These are phyloP conservation scores for Saturnispora sekii DNA, from an alignment of 805 yeast species.

Conservation along the genomic window DNA sequence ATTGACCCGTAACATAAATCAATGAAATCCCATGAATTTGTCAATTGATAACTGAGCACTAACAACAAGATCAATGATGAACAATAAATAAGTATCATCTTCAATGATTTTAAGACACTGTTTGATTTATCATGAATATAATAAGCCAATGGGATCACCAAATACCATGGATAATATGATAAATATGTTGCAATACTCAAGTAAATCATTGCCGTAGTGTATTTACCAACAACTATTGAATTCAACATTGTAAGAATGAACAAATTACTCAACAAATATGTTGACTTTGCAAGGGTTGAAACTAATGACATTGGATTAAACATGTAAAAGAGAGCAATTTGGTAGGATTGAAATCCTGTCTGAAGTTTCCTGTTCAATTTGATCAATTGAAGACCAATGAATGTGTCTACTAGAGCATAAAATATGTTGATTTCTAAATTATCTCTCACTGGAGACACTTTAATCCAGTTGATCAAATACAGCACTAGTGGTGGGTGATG, in stretches of 20 bases:
- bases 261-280: constrained; percentile 52
- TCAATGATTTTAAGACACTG: constrained; percentile 11
- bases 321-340: constrained; percentile 43
- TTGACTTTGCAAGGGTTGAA: constrained; percentile 59
- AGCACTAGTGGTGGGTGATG: constrained; percentile 79
- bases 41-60: constrained; percentile 30
- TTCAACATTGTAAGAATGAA: constrained; percentile 39
- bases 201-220: constrained; percentile 36
- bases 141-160: constrained; percentile 48
- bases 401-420: constrained; percentile 51
- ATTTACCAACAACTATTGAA: constrained; percentile 33
- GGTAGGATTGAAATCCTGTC: constrained; percentile 13
- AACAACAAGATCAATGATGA: constrained; percentile 24
- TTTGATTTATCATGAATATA: constrained; percentile 12
- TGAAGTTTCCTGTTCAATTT: constrained; percentile 34
- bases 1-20: constrained; percentile 46
- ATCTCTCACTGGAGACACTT: constrained; percentile 15
- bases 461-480: constrained; percentile 34
- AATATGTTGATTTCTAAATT: constrained; percentile 27
- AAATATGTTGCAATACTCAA: constrained; percentile 59
- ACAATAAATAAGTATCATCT: constrained; percentile 23
- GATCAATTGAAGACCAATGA: constrained; percentile 46
- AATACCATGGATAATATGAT: constrained; percentile 49
- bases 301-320: constrained; percentile 75
- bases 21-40: constrained; percentile 37